A percentile compares a stretch with the other conserved stretches of the same genome.
Evolutionary conservation across 495 filamentous ascomycete genomes (phyloP).

Genomic region (Copromyces sp.): DNA sequence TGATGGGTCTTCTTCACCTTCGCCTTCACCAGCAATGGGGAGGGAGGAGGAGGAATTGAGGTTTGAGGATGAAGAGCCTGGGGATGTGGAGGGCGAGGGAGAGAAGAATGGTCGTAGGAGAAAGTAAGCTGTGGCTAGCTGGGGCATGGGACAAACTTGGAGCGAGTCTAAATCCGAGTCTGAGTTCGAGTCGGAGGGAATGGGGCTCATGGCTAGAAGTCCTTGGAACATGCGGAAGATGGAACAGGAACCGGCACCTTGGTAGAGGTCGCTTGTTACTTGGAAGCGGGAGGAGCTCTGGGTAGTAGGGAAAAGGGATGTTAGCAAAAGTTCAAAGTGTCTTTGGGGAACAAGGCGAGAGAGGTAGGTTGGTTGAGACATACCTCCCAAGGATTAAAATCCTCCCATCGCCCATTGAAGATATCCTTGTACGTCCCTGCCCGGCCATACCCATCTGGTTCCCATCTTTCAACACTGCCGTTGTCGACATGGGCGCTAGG

Average conservation of each 20-base stretch:
- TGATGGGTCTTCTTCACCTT: constrained; percentile 25
- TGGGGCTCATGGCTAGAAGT: constrained; percentile 63
- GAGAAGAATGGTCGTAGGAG: constrained; percentile 78
- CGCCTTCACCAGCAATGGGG: background rate
- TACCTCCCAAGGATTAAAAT: constrained; percentile 70
- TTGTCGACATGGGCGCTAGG: constrained; percentile 56
- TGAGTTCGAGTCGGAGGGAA: constrained; percentile 49
- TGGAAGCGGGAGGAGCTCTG: constrained; percentile 51
- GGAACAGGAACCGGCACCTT: constrained; percentile 68
- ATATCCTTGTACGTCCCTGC: constrained; percentile 60
- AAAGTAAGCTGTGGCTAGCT: constrained; percentile 70
- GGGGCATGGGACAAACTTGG: constrained; percentile 65
- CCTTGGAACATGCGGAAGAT: constrained; percentile 87
- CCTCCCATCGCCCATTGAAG: constrained; percentile 67
- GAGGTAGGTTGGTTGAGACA: background rate
- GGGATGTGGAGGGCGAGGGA: constrained; percentile 18
- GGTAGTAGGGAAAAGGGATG: background rate
- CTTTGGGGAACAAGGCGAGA: background rate
- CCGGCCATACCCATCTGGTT: constrained; percentile 65
- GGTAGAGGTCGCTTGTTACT: constrained; percentile 69
- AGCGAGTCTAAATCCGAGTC: constrained; percentile 33
- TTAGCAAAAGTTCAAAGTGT: background rate
- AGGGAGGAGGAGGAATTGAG: background rate
- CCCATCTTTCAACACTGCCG: constrained; percentile 81
- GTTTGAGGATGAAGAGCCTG: background rate